Evolutionary conservation across 1,139 yeast species (phyloP).

Genomic region (Pichia cactophila): DNA sequence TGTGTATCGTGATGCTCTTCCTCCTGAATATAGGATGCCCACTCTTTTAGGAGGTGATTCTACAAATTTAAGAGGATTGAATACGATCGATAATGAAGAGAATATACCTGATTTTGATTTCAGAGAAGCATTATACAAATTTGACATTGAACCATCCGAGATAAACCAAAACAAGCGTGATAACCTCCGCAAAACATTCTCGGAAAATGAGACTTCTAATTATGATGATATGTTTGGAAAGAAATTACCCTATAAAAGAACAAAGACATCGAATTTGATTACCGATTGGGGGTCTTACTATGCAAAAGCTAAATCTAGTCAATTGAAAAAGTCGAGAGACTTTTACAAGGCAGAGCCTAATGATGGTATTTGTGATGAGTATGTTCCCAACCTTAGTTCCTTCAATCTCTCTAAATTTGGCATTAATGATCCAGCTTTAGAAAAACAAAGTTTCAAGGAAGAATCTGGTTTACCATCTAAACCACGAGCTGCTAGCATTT

Average conservation of each 20-base stretch:
- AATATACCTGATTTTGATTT: constrained; percentile 21
- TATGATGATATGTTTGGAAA: constrained; percentile 33
- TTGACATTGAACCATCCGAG: constrained; percentile 2
- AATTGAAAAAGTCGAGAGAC: background rate
- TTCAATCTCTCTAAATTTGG: constrained; percentile 29
- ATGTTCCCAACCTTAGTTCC: constrained; percentile 58
- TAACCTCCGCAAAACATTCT: constrained; percentile 39
- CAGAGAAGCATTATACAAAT: constrained; percentile 12
- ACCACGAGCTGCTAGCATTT: background rate
- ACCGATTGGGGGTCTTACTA: background rate
- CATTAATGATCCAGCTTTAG: constrained; percentile 21
- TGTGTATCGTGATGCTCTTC: constrained; percentile 9
- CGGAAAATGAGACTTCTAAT: constrained; percentile 49
- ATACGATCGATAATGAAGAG: constrained; percentile 26
- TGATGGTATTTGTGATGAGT: constrained; percentile 61
- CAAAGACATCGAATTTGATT: background rate
- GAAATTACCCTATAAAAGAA: constrained; percentile 10
- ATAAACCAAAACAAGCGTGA: constrained; percentile 3
- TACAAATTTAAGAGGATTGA: constrained; percentile 16
- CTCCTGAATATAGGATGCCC: constrained; percentile 14
- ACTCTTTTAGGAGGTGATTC: constrained; percentile 16
- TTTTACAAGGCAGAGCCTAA: background rate
- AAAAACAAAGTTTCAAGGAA: no score
- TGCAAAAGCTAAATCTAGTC: background rate
- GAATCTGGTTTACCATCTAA: background rate